A percentile compares a stretch with the other conserved stretches of the same genome.
These are phyloP conservation scores for Pestalotiopsis sp. DNA, from an alignment of 2,329 filamentous ascomycete genomes.

Conservation along the genomic window DNA sequence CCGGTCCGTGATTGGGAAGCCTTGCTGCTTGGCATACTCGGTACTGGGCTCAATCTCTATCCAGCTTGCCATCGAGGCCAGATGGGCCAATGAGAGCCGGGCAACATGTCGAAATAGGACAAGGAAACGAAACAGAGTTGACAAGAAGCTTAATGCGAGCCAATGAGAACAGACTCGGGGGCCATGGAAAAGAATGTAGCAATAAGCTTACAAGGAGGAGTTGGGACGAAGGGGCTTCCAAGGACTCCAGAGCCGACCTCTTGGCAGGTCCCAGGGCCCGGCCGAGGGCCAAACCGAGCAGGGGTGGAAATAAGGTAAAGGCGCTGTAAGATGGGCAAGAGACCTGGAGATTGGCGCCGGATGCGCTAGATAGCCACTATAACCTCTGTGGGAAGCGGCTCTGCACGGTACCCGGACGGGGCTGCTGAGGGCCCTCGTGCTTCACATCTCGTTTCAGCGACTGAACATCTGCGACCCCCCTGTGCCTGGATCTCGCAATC, in stretches of 20 bases:
- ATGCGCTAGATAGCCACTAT: too few species aligned
- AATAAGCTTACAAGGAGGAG: constrained; percentile 10
- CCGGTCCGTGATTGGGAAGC: constrained; percentile 3
- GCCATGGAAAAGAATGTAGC: not conserved
- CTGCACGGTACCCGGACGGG: constrained; percentile 4
- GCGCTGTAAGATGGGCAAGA: constrained; percentile 12
- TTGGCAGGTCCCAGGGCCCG: constrained; percentile 9
- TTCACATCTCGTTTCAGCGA: constrained; percentile 33
- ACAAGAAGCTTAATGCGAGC: constrained; percentile 7
- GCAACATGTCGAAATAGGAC: constrained; percentile 7
- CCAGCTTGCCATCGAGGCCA: not conserved
- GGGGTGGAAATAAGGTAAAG: constrained; percentile 21
- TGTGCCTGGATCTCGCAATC: constrained; percentile 5
- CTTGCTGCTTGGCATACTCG: not conserved
- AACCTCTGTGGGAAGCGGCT: not conserved
- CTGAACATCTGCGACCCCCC: not conserved
- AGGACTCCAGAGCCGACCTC: not conserved
- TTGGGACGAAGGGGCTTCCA: constrained; percentile 7
- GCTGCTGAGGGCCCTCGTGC: constrained; percentile 25
- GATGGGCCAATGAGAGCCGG: constrained; percentile 1
- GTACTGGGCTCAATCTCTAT: not conserved
- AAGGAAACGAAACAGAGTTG: constrained; percentile 12
- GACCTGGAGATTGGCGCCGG: too few species aligned
- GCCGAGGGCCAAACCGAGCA: constrained; percentile 13
- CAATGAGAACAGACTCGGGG: constrained; percentile 7